phyloP scores from a whole-genome alignment of 2,329 filamentous ascomycete species.

The Fusarium cicatricum region DNA sequence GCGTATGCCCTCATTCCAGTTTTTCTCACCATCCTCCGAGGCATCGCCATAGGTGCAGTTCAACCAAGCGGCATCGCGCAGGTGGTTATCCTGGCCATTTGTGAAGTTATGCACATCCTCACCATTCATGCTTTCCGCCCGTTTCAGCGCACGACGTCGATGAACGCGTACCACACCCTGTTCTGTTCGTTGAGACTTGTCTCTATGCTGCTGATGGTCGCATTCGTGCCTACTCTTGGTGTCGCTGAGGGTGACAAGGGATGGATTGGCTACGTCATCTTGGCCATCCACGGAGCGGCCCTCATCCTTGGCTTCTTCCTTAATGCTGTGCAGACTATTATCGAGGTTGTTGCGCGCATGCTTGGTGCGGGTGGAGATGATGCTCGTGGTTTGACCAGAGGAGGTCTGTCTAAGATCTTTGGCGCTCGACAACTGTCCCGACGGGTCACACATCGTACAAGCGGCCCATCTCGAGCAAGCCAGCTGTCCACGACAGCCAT shows the following conservation, averaged over 20 bases:
- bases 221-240: constrained; percentile 85
- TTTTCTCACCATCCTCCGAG: constrained; percentile 83
- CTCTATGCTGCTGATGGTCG: constrained; percentile 77
- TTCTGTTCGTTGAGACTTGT: constrained; percentile 82
- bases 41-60: constrained; percentile 89
- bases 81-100: constrained; percentile 89
- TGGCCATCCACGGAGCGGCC: constrained; percentile 85
- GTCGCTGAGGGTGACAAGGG: constrained; percentile 83
- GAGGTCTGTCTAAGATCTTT: constrained; percentile 89
- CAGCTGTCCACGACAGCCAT: constrained; percentile 86
- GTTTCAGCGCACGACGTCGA: constrained; percentile 89
- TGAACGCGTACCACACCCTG: constrained; percentile 94
- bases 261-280: constrained; percentile 94
- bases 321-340: constrained; percentile 87
- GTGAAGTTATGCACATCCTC: constrained; percentile 89
- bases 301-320: constrained; percentile 92
- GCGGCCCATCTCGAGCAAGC: constrained; percentile 74
- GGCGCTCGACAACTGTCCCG: constrained; percentile 88
- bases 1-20: constrained; percentile 90
- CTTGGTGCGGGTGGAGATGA: constrained; percentile 84
- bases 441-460: constrained; percentile 68
- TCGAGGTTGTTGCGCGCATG: constrained; percentile 86
- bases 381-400: constrained; percentile 72
- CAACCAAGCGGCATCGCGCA: constrained; percentile 94
- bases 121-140: constrained; percentile 90